Base-by-base conservation (phyloP, 305 asterid species). In the Salvia sclarea region DNA sequence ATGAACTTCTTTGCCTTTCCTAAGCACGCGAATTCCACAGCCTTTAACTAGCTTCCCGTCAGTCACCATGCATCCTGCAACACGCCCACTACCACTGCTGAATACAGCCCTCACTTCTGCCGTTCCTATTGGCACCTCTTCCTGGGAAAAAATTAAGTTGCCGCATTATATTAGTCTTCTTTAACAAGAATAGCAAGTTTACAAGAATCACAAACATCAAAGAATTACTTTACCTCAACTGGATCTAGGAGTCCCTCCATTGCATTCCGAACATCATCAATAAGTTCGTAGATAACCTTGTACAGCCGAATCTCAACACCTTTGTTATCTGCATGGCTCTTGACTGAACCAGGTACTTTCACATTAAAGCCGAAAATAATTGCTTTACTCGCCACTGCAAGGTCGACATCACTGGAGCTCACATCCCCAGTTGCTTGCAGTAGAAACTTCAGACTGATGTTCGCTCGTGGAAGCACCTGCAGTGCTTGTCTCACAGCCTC, bases 241-340 rank as follows among this genome's bases (percentile, higher is more conserved):
- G 86, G 52, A 59, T 92, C 98, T 70, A 95, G 83, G 76, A 91
- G 96, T 55, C 97, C 96, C 85, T 95, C 99, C 99, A 95, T 95
- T 52, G 97, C 97, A 9, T 77, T 89, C 38, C 99, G 79, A 59
- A 95, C 87, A 65, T 95, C 98, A 60, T 95, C 98, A 76, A 95
- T 85, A 78, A 95, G 97, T 48, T 94, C 99, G 52, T 94, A 94
- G 70, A 94, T 94, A 60, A 94, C 89, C 86, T 61, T 89, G 73
- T 86, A 94, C 8, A 84, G 65, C 70, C 98, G 87, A 45, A 94
- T 88, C 81, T 94, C 99, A 64, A 94, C 94, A 61, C 79, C 68
- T 76, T 75, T 88, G 78, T 78, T 83, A 30, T 88, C 92, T 31
- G 98, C 97, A 54, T 84, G 83, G 76, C 76, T 88, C 86, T 89